A percentile compares a stretch with the other conserved stretches of the same genome.
Conservation (phyloP, 129 eudicot species). For the Silybum marianum region DNA sequence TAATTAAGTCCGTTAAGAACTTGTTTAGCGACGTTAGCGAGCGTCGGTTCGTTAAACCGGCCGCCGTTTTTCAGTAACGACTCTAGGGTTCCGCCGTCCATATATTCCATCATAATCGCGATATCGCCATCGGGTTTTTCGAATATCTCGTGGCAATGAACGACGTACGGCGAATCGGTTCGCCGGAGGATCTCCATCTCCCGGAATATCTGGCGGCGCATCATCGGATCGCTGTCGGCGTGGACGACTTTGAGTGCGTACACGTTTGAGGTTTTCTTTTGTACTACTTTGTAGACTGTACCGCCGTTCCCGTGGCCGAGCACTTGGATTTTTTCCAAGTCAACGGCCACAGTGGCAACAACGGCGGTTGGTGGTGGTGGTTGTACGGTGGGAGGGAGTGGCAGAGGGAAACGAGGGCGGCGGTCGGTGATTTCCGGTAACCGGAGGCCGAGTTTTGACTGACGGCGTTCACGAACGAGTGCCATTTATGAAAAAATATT, state of each 20-base stretch:
- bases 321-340: conserved; percentile 52
- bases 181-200: conserved; percentile 78
- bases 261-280: conserved; percentile 40
- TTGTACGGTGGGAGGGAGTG: conserved; percentile 41
- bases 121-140: conserved; percentile 68
- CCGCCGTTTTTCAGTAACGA: conserved; percentile 38
- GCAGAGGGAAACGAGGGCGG: conserved; percentile 54
- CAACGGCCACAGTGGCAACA: conserved; percentile 27
- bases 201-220: conserved; percentile 61
- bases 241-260: conserved; percentile 72
- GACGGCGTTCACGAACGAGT: conserved; percentile 78
- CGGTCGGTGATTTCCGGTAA: conserved; percentile 51
- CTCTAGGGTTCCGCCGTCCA: conserved; percentile 74
- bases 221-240: conserved; percentile 51
- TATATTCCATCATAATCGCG: conserved; percentile 70
- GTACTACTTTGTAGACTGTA: conserved; percentile 79
- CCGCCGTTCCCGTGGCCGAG: conserved; percentile 97
- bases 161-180: conserved; percentile 73
- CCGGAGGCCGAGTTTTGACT: conserved; percentile 68
- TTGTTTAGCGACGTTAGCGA: conserved; percentile 60
- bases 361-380: conserved; percentile 20
- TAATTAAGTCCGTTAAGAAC: conserved; percentile 60
- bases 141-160: conserved; percentile 62
- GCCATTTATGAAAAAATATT: conserved; percentile 50
- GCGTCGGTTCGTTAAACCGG: conserved; percentile 42